Base-by-base conservation (phyloP, 306 rosid species). In the Corylus avellana region DNA sequence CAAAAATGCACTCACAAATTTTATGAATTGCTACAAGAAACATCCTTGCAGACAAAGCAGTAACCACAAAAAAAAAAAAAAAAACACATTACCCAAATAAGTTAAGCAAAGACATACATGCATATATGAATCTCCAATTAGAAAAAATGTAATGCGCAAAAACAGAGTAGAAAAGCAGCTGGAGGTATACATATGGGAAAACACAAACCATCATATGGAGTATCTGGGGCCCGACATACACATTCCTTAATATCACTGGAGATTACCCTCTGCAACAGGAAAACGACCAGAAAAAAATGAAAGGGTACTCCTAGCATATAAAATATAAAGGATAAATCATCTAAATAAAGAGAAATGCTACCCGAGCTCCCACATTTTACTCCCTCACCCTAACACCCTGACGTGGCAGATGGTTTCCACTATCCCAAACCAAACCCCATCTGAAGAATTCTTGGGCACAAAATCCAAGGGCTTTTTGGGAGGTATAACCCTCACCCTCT, bases 191-290 rank as follows among this genome's bases (percentile, higher is more conserved):
- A 78, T 78, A 69, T 4, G 71, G 49, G 42, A 73, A 70, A 79
- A 44, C 64, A 81, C 94, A 72, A 85, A 96, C 98, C 99, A 91
- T 91, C 98, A 76, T 91, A 96, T 51, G 99, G 94, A 77, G 97
- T 91, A 89, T 93, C 98, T n/a, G 98, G 99, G 8, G 99, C 98
- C 66, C 98, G 91, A 39, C 99, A 96, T 84, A 96, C 99, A 20
- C 96, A 93, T 82, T 96, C 98, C 88, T 93, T 96, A 85, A 96
- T 91, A 83, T 96, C 99, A 89, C 98, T 90, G 67, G 94, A 92
- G 87, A 93, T 91, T 75, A 93, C 89, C 90, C 99, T 90, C 98
- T 96, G 97, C 63, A 44, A 78, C 76, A 81, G 72, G 56, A 75
- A 61, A 85, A 81, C 14, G 70, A 71, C 76, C 73, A 80, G 73